Evolutionary conservation across 2,329 filamentous ascomycete genomes (phyloP), one percentile per base, ranked within the genome.

Genomic region (Colletotrichum chrysophilum): DNA sequence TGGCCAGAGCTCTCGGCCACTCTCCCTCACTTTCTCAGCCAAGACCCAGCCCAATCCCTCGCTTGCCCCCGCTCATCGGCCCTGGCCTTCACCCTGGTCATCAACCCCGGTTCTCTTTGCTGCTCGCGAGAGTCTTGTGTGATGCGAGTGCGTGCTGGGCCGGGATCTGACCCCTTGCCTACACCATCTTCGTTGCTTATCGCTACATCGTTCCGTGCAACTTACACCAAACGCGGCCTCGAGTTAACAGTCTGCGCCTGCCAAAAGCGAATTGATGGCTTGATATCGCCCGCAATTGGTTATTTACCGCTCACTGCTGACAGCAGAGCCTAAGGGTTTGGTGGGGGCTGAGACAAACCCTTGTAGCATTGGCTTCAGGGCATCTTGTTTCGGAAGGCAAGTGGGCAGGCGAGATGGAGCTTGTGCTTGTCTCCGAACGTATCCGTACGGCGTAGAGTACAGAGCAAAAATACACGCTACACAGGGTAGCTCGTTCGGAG

Each of bases 1-100:
- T 71, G 72, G 72, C 68, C 68, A 71, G 60, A 75, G 68, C 72
- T 75, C 58, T 74, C 67, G 71, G 66, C 66, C 72, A 65, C 61
- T 75, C 72, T 62, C 55, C 72, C 68, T 68, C 62, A 64, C 52
- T 67, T 56, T 67, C 62, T 75, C 69, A 58, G 43, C 64, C 70
- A 75, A 67, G 69, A 70, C 43, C 64, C 71, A 65, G 61, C 61
- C 43, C 28, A 62, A 21, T 72, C 69, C 69, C 72, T 75, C 69
- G 72, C 72, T 72, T 66, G n/a, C 61, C 72, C 72, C 72, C 69
- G 72, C 72, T 32, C 38, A 66, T 75, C 69, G 72, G 72, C 52
- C 58, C 58, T 62, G 58, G 58, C 58, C 30, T 32, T 32, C 16
- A 32, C 38, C 68, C 72, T 32, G 43, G 61, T 56, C 73, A 43